Evolutionary conservation across 2,329 filamentous ascomycete genomes (phyloP), one percentile per base, ranked within the genome.

Genomic region (Aspergillus sp.): DNA sequence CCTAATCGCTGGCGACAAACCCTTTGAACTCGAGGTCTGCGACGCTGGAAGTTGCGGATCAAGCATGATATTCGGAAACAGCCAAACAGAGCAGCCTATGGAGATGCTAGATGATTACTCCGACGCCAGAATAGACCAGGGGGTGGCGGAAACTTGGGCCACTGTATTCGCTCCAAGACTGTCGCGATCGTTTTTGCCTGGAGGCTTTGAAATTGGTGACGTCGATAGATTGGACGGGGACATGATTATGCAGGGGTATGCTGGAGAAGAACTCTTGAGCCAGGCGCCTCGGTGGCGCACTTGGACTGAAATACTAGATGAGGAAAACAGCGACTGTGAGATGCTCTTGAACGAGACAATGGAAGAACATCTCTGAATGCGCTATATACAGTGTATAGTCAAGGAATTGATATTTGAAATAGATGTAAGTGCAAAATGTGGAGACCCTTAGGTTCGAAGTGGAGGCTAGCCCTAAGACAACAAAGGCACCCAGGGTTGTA

Each of bases 31-130:
- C 23, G 43, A 49, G 4, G 45, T 15, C 7, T 31, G 43, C 17
- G 51, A 28, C 17, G 15, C 46, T 13, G 54, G 48, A 15, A 54
- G 54, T n/a, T 31, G 17, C 7, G 38, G 34, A 7, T 61, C 56
- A 7, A 34, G 55, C 3, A 52, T 64, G 55, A 59, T 59, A 1
- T 30, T 66, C 4, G 59, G 51, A 6, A 57, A 56, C 25, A 48
- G 43, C 6, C n/a, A 43, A 9, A 45, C n/a, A 9, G 34, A 25
- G 9, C 17, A 30, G 8, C 30, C 54, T 4, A 22, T 22, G 31
- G n/a, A 4, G 17, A 38, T 11, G n/a, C 23, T 13, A 23, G 30
- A 25, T 25, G 22, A 34, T 25, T 11, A 13, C 23, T 25, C 7
- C 25, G 11, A 50, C 22, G 13, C 13, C 25, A 11, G 11, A 13